Percentiles rank a stretch among this genome's conserved stretches.
These are phyloP conservation scores for Priceomyces carsonii DNA, from an alignment of 805 yeast genomes.

Conservation along the genomic window DNA sequence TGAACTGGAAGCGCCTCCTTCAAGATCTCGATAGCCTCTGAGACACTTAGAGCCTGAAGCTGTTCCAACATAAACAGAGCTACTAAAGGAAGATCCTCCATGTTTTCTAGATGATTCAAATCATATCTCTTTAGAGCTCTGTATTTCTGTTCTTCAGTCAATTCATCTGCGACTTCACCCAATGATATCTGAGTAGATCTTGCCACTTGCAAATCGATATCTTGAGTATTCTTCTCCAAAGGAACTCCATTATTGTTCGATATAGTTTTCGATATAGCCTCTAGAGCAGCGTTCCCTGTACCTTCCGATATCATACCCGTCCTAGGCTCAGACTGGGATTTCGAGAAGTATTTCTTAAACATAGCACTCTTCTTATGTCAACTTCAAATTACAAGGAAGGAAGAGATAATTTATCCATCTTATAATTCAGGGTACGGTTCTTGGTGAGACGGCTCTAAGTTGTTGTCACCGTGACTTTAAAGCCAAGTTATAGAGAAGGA, in stretches of 20 bases:
- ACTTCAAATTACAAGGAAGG: not conserved
- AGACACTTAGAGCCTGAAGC: conserved; percentile 19
- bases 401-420: not conserved
- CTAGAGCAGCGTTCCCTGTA: not conserved
- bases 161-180: conserved; percentile 3
- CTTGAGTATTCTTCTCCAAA: conserved; percentile 6
- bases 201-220: conserved; percentile 5
- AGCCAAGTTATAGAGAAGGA: no score
- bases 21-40: conserved; percentile 27
- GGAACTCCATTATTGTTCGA: not conserved
- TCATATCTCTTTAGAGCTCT: not conserved
- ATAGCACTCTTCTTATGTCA: no score
- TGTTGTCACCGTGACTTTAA: no score
- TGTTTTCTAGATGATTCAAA: not conserved
- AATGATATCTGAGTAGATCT: conserved; percentile 2
- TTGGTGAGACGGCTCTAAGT: no score
- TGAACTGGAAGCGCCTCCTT: conserved; percentile 28
- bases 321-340: not conserved
- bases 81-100: conserved; percentile 3
- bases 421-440: no score
- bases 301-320: not conserved
- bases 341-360: conserved; percentile 1
- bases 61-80: conserved; percentile 15
- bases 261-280: not conserved
- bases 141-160: conserved; percentile 1